A percentile compares a stretch with the other conserved stretches of the same genome.
These are phyloP conservation scores for Apodospora peruviana DNA, from an alignment of 495 filamentous ascomycete genomes.

Conservation along the genomic window DNA sequence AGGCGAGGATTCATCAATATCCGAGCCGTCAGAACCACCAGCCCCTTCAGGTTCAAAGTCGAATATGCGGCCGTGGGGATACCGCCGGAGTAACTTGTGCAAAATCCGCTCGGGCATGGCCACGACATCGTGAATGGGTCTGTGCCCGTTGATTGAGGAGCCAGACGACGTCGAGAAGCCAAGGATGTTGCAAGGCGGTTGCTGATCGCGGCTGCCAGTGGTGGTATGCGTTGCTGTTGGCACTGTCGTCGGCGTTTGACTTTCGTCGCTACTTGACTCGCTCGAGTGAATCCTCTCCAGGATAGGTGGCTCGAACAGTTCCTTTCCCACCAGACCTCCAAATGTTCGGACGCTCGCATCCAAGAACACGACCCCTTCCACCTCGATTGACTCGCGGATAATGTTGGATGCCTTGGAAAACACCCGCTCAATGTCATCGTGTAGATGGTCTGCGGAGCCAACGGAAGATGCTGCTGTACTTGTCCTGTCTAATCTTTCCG, in stretches of 20 bases:
- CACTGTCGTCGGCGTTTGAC: too few relatives aligned
- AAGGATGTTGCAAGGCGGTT: constrained; percentile 19
- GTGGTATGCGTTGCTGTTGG: too few relatives aligned
- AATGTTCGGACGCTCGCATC: constrained; percentile 37
- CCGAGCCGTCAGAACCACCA: background rate
- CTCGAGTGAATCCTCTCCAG: background rate
- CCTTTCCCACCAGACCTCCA: constrained; percentile 10
- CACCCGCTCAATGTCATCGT: constrained; percentile 14
- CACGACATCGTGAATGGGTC: background rate
- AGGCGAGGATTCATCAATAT: constrained; percentile 11
- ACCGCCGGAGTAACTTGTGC: constrained; percentile 47
- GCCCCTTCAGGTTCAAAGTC: constrained; percentile 44
- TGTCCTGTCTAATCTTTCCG: too few relatives aligned
- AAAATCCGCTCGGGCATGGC: constrained; percentile 35
- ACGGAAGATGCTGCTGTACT: background rate
- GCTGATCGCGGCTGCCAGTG: background rate
- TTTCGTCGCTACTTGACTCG: constrained; percentile 7
- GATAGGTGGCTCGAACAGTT: background rate
- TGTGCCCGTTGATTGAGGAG: constrained; percentile 20
- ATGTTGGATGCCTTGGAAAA: constrained; percentile 43
- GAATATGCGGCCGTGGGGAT: constrained; percentile 57
- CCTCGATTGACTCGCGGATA: constrained; percentile 45
- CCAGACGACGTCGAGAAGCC: constrained; percentile 28
- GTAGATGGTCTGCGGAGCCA: background rate
- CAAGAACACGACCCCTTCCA: constrained; percentile 48